Conservation (phyloP, 805 yeast genomes). For the Pichia sporocuriosa region DNA sequence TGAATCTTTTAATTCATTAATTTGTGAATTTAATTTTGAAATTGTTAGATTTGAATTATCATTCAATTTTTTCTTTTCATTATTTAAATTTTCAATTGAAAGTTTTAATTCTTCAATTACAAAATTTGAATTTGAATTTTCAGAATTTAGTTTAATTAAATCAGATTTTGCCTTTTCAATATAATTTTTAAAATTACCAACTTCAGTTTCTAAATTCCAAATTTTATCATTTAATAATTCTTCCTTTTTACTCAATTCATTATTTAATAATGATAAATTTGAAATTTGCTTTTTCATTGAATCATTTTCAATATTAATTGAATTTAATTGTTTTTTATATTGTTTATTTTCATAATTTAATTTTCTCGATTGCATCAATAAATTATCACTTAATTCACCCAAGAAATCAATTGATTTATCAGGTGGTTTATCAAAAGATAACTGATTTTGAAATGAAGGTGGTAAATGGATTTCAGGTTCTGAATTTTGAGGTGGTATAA, state of each 20-base stretch:
- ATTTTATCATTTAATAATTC: constrained; percentile 51
- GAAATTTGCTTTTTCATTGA: constrained; percentile 31
- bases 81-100: constrained; percentile 42
- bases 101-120: constrained; percentile 33
- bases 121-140: constrained; percentile 23
- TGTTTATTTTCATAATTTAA: constrained; percentile 57
- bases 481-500: constrained; percentile 8
- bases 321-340: constrained; percentile 37
- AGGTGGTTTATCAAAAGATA: no score
- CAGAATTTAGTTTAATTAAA: constrained; percentile 29
- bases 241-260: constrained; percentile 35
- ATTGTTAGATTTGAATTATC: constrained; percentile 34
- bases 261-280: constrained; percentile 29
- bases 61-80: constrained; percentile 34
- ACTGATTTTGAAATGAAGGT: no score
- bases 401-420: constrained; percentile 61
- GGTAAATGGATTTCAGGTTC: constrained; percentile 19
- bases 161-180: constrained; percentile 35
- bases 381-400: constrained; percentile 66
- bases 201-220: constrained; percentile 61
- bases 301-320: constrained; percentile 36
- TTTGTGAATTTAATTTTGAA: constrained; percentile 33
- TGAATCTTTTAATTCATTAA: constrained; percentile 42
- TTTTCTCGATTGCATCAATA: constrained; percentile 62
- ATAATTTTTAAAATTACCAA: constrained; percentile 35